A percentile compares a stretch with the other conserved stretches of the same genome.
phyloP scores from a whole-genome alignment of 192 early-diverging fungal species.

The Rhizophagus sp. region DNA sequence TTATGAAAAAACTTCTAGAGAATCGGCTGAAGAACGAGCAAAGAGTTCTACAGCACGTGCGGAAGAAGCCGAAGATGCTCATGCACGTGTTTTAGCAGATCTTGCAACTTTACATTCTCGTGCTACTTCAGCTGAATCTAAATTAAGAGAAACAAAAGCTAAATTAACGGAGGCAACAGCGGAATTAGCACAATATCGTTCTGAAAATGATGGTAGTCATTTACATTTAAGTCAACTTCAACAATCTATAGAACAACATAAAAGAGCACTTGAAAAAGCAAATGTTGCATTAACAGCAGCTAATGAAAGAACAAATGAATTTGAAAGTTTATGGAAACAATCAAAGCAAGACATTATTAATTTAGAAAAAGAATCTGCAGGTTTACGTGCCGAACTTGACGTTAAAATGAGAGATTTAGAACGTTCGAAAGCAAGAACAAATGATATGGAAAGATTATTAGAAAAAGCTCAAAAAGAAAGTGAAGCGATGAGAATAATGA shows the following conservation, averaged over 20 bases:
- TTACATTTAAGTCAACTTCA: slow-evolving; percentile 35
- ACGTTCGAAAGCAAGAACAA: slow-evolving; percentile 32
- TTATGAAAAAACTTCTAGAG: slow-evolving; percentile 43
- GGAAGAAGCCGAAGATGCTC: slow-evolving; percentile 49
- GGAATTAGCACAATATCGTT: slow-evolving; percentile 39
- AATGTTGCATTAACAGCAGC: slow-evolving; percentile 39
- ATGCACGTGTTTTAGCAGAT: slow-evolving; percentile 43
- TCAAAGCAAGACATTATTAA: slow-evolving; percentile 38
- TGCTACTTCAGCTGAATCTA: slow-evolving; percentile 42
- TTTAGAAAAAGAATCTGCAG: slow-evolving; percentile 37
- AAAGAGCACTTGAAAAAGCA: slow-evolving; percentile 42
- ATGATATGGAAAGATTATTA: slow-evolving; percentile 44
- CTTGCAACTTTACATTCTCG: slow-evolving; percentile 42
- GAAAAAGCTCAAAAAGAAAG: slow-evolving; percentile 44
- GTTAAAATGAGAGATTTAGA: slow-evolving; percentile 36
- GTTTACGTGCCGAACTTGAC: slow-evolving; percentile 37
- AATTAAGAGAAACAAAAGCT: slow-evolving; percentile 38
- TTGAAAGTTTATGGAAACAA: slow-evolving; percentile 40
- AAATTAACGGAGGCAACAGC: slow-evolving; percentile 35
- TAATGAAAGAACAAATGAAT: slow-evolving; percentile 42
- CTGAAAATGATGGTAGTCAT: slow-evolving; percentile 33
- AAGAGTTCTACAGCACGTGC: slow-evolving; percentile 40
- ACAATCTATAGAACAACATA: slow-evolving; percentile 44
- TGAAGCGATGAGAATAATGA: slow-evolving; percentile 35
- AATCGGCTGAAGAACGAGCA: slow-evolving; percentile 45